Evolutionary conservation across 768 basidiomycete genomes (phyloP), one percentile per base, ranked within the genome.

Genomic region (Amanita muscaria): DNA sequence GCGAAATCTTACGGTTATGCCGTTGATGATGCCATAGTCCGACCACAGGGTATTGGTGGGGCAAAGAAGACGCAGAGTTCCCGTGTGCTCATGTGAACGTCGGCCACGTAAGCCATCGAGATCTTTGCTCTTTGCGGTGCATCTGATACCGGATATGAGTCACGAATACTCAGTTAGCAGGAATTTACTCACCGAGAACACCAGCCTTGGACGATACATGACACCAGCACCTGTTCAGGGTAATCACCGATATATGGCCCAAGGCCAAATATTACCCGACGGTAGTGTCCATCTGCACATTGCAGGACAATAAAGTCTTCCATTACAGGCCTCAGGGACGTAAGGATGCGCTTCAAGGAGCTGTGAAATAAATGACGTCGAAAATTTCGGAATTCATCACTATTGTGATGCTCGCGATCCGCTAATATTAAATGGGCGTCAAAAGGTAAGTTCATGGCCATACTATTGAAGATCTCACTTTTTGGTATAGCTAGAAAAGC

Each of bases 241-340:
- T 69, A 68, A 43, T 69, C 64, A 0, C 63, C 64, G 45, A 69
- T 67, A 33, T 64, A 64, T 1, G 64, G 57, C 3, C 59, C 62
- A 7, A 69, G 41, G 1, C 53, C 55, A 50, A 60, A 68, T 10
- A 65, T 55, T 6, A 45, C 54, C 6, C 51, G 41, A 1, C 46
- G 51, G 40, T 47, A 64, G 42, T 63, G 55, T 0, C 62, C 55
- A 52, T 69, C 64, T 2, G 46, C 44, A 41, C 54, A 68, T 0
- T 33, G 32, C 0, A 49, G 33, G 7, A 68, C 45, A 16, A 51
- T 37, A 0, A 61, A 57, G 2, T 29, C 27, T 6, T 6, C 12
- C 27, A 29, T 29, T 6, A 6, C 27, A 6, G 27, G 27, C 12
- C 27, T 29, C 12, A 29, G n/a, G n/a, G n/a, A n/a, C n/a, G n/a